These are phyloP conservation scores for Dactylorhiza incarnata DNA, from an alignment of 106 monocot genomes.

Conservation along the genomic window DNA sequence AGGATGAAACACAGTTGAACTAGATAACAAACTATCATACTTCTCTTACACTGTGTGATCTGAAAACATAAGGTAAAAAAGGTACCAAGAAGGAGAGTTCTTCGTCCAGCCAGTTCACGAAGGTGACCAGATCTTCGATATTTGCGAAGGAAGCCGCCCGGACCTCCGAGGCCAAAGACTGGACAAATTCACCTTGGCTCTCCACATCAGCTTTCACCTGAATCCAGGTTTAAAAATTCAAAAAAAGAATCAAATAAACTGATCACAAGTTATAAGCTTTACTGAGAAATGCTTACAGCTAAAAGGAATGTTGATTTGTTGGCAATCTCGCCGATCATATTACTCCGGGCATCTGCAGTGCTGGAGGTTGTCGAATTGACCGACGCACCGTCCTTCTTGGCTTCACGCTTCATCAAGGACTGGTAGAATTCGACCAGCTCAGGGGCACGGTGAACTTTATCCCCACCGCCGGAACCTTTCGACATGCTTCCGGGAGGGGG, in stretches of 20 bases:
- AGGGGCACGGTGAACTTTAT: constrained; percentile 82
- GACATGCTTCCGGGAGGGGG: constrained; percentile 40
- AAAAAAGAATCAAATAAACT: not conserved
- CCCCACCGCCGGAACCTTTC: constrained; percentile 30
- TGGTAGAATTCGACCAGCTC: constrained; percentile 95
- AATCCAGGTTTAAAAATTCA: constrained; percentile 4
- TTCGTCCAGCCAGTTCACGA: constrained; percentile 96
- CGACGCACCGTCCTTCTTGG: constrained; percentile 47
- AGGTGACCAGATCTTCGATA: constrained; percentile 75
- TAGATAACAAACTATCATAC: not conserved
- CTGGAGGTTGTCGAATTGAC: constrained; percentile 33
- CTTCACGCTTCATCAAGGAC: constrained; percentile 87
- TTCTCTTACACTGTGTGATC: not conserved
- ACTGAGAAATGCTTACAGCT: constrained; percentile 45
- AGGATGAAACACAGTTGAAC: not conserved
- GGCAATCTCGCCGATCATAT: constrained; percentile 94
- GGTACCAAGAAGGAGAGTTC: constrained; percentile 95
- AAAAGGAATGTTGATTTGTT: constrained; percentile 82
- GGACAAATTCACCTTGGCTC: constrained; percentile 91
- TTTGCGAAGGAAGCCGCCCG: constrained; percentile 59
- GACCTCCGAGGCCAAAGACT: constrained; percentile 69
- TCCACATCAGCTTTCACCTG: constrained; percentile 99
- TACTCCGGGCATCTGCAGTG: constrained; percentile 59
- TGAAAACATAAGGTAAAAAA: not conserved
- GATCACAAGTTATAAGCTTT: not conserved